These are phyloP conservation scores for Diutina catenulata DNA, from an alignment of 1,139 yeast species.

Conservation along the genomic window DNA sequence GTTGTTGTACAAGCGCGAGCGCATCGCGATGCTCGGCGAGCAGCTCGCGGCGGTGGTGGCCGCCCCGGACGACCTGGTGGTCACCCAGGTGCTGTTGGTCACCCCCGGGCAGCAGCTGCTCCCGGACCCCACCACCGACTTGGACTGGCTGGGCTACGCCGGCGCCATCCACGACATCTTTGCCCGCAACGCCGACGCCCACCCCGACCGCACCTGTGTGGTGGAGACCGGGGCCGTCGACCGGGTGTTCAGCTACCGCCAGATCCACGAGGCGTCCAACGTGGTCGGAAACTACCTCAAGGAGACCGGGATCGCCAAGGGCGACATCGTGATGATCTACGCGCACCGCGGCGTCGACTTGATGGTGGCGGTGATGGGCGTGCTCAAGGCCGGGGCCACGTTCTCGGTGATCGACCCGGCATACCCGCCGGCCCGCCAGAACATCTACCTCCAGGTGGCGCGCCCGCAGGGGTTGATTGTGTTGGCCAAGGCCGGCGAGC, in stretches of 20 bases:
- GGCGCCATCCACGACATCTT: conserved; percentile 97
- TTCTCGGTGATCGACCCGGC: conserved; percentile 98
- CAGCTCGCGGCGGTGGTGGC: conserved; percentile 35
- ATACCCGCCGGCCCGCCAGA: conserved; percentile 96
- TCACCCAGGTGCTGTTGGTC: conserved; percentile 56
- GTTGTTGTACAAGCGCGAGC: conserved; percentile 55
- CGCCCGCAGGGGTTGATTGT: conserved; percentile 86
- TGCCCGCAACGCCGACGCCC: conserved; percentile 66
- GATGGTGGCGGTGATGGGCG: conserved; percentile 96
- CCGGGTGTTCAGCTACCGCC: conserved; percentile 69
- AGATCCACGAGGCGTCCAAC: conserved; percentile 89
- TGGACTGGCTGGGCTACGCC: conserved; percentile 84
- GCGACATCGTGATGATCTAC: conserved; percentile 95
- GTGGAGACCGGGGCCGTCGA: conserved; percentile 67
- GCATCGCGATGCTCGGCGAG: conserved; percentile 60
- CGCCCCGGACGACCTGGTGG: conserved; percentile 22
- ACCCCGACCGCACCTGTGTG: conserved; percentile 83
- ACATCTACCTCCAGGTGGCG: conserved; percentile 83
- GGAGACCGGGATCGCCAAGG: conserved; percentile 68
- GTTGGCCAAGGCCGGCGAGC: conserved; percentile 76
- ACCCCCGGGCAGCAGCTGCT: conserved; percentile 53
- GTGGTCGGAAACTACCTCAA: conserved; percentile 83
- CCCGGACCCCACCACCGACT: conserved; percentile 80
- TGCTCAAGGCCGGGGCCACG: conserved; percentile 95
- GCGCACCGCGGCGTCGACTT: conserved; percentile 96